Evolutionary conservation across 768 basidiomycete genomes (phyloP), one percentile per base, ranked within the genome.

Genomic region (Serendipita sp.): DNA sequence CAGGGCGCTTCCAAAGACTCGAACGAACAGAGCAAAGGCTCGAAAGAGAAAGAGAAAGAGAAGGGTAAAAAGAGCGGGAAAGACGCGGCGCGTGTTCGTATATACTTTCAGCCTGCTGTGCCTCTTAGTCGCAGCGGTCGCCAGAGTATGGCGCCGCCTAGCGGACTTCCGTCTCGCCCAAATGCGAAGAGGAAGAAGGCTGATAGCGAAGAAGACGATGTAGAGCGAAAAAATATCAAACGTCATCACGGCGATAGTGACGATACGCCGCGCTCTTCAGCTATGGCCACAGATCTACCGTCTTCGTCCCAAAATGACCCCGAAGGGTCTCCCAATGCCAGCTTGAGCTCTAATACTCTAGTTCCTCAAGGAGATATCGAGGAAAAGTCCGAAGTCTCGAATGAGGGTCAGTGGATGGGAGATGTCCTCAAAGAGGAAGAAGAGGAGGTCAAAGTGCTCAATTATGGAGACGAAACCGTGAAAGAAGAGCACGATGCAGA

Each of bases 21-120:
- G 18, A n/a, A 32, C 16, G 56, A 60, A 28, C 18, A 28, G 16
- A 35, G 28, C 34, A 28, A n/a, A n/a, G 32, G 56, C 34, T n/a
- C 16, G 30, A 35, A 35, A 24, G 18, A 24, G 16, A 24, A 28
- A n/a, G 18, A 28, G 37, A 60, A 60, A 38, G 56, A 60, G 16
- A 60, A 60, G 56, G 56, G 56, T 35, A 60, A 60, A 60, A 60
- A 60, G 37, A 38, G 16, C 16, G n/a, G 28, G 11, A 60, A 60
- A 24, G 69, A 70, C 44, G 66, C 67, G 8, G 89, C 89, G 48
- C 86, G 90, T 68, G 85, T 92, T 70, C 87, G 89, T 70, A 89
- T 92, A 65, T 92, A 92, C 78, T 92, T 92, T 78, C 89, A 92
- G 56, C 56, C 56, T n/a, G 34, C 30, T 30, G 10, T n/a, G 18